Evolutionary conservation across 495 filamentous ascomycete genomes (phyloP).

Genomic region (Daldinia grandis): DNA sequence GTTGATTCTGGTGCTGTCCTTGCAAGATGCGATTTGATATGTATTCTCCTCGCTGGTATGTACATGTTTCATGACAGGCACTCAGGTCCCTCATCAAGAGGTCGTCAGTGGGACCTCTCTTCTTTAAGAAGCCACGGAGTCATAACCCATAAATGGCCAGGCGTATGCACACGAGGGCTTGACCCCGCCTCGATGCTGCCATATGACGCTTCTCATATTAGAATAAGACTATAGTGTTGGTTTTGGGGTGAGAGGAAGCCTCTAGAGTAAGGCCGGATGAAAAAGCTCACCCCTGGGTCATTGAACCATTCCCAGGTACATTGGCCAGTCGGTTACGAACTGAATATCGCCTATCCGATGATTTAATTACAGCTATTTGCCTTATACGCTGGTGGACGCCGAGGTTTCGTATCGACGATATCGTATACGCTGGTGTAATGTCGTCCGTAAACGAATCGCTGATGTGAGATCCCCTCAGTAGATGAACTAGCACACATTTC

Average conservation of each 20-base stretch:
- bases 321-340: constrained; percentile 3
- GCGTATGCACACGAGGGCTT: background rate
- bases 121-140: background rate
- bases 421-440: constrained; percentile 16
- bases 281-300: background rate
- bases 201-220: background rate
- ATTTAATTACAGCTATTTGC: background rate
- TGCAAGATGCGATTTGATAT: constrained; percentile 24
- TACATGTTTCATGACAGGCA: constrained; percentile 5
- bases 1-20: constrained; percentile 23
- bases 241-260: background rate
- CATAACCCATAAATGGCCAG: background rate
- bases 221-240: background rate
- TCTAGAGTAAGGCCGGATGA: background rate
- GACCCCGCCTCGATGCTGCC: background rate
- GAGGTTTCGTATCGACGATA: constrained; percentile 13
- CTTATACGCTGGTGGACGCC: constrained; percentile 4
- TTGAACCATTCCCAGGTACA: background rate
- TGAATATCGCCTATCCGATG: constrained; percentile 12
- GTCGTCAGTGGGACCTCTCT: background rate
- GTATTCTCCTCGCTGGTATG: constrained; percentile 14
- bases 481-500: constrained; percentile 28
- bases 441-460: constrained; percentile 19
- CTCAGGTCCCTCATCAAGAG: background rate
- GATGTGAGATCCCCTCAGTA: constrained; percentile 33